These are phyloP conservation scores for Colletotrichum karsti DNA, from an alignment of 2,329 filamentous ascomycete species.

Conservation along the genomic window DNA sequence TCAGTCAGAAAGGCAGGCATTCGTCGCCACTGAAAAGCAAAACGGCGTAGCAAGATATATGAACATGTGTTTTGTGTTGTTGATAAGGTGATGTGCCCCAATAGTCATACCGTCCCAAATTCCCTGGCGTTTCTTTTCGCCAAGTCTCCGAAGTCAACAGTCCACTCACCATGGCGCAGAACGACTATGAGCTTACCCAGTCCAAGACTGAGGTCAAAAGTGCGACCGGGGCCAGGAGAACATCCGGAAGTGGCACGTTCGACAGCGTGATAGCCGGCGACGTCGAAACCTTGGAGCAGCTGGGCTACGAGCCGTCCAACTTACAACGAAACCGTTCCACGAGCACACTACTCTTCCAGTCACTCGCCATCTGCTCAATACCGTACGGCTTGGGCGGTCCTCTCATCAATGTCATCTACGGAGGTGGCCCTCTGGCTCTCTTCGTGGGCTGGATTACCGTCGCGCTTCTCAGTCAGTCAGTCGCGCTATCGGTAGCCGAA, in stretches of 20 bases:
- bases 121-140: too few species aligned
- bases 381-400: slow-evolving; percentile 77
- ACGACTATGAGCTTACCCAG: neutral
- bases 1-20: too few species aligned
- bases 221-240: neutral
- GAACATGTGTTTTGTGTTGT: too few species aligned
- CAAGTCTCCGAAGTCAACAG: too few species aligned
- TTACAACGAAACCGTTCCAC: slow-evolving; percentile 71
- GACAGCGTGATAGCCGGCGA: slow-evolving; percentile 46
- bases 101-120: too few species aligned
- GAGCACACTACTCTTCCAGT: slow-evolving; percentile 77
- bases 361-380: slow-evolving; percentile 78
- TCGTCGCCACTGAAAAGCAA: too few species aligned
- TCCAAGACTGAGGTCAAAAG: neutral
- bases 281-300: slow-evolving; percentile 68
- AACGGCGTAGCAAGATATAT: too few species aligned
- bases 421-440: neutral
- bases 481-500: neutral
- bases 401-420: slow-evolving; percentile 51
- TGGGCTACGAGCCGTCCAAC: slow-evolving; percentile 71
- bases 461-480: neutral
- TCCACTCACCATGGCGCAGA: neutral
- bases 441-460: neutral
- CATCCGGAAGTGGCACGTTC: neutral
- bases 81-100: too few species aligned